Evolutionary conservation across 2,329 filamentous ascomycete genomes (phyloP).

Genomic region (Pyrenophora graminea): DNA sequence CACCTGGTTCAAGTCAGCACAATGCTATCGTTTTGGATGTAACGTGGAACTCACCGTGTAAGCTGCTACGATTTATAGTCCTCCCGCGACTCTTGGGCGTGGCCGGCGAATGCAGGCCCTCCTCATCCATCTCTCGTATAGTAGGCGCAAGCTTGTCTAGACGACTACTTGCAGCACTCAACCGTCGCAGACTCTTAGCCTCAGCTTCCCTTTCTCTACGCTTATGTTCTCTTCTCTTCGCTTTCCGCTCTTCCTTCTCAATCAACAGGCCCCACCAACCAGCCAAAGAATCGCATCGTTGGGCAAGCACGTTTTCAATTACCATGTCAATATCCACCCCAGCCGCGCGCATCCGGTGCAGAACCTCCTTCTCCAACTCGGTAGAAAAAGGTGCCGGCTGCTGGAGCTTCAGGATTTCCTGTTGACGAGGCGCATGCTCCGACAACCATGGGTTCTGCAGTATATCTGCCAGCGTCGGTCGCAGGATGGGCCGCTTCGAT

Average conservation of each 20-base stretch:
- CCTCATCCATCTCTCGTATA: conserved; percentile 78
- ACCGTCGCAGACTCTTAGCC: conserved; percentile 73
- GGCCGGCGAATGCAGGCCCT: conserved; percentile 59
- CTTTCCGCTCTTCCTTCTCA: conserved; percentile 92
- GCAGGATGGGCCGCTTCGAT: conserved; percentile 83
- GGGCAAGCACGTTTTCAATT: conserved; percentile 88
- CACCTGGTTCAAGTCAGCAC: conserved; percentile 49
- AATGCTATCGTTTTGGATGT: neutral
- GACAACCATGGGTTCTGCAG: conserved; percentile 84
- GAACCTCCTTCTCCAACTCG: conserved; percentile 81
- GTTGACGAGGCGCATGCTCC: conserved; percentile 84
- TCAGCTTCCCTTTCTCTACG: conserved; percentile 84
- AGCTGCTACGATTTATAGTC: conserved; percentile 70
- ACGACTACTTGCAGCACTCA: conserved; percentile 88
- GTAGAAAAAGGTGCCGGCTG: conserved; percentile 84
- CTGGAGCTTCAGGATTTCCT: conserved; percentile 82
- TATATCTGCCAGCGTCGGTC: conserved; percentile 83
- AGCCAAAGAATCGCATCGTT: conserved; percentile 85
- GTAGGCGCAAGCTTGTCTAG: conserved; percentile 79
- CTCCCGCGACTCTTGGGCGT: conserved; percentile 74
- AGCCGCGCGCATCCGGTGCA: conserved; percentile 90
- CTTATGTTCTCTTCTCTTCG: conserved; percentile 76
- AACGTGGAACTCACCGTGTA: conserved; percentile 43
- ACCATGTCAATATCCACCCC: conserved; percentile 93
- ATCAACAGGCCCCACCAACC: conserved; percentile 96